Evolutionary conservation across 2,329 filamentous ascomycete species (phyloP).

Genomic region (Fusarium sp.): DNA sequence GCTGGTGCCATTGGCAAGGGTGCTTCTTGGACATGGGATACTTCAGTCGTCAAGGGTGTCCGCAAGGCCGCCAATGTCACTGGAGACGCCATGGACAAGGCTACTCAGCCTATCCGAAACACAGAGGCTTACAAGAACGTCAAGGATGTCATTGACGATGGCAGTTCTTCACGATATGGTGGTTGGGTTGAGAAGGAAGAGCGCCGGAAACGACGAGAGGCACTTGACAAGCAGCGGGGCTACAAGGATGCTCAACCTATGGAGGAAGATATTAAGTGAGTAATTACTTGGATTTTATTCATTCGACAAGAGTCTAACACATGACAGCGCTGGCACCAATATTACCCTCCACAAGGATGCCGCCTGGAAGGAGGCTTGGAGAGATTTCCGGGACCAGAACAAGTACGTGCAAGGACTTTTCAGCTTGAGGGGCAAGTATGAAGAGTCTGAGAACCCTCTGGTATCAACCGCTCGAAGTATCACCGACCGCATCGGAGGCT

Average conservation of each 20-base stretch:
- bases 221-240: constrained; percentile 72
- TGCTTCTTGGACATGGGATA: constrained; percentile 98
- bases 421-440: constrained; percentile 85
- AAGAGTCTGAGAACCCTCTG: constrained; percentile 96
- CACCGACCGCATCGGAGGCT: constrained; percentile 90
- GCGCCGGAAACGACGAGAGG: constrained; percentile 80
- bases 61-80: constrained; percentile 87
- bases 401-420: constrained; percentile 90
- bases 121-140: constrained; percentile 96
- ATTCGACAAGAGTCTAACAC: constrained; percentile 45
- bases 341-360: constrained; percentile 96
- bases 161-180: constrained; percentile 93
- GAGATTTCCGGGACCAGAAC: constrained; percentile 90
- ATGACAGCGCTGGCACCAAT: constrained; percentile 85
- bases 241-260: constrained; percentile 65
- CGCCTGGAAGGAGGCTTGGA: constrained; percentile 98
- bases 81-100: constrained; percentile 89
- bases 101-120: constrained; percentile 91
- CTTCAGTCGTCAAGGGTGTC: constrained; percentile 89
- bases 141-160: constrained; percentile 96
- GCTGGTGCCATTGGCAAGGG: constrained; percentile 89
- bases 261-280: constrained; percentile 90
- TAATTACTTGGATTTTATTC: constrained; percentile 31
- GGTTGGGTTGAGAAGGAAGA: constrained; percentile 98
- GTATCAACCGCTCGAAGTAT: constrained; percentile 94